Base-by-base conservation (phyloP, 2,329 filamentous ascomycete species). In the Mollisiaceae sp. region DNA sequence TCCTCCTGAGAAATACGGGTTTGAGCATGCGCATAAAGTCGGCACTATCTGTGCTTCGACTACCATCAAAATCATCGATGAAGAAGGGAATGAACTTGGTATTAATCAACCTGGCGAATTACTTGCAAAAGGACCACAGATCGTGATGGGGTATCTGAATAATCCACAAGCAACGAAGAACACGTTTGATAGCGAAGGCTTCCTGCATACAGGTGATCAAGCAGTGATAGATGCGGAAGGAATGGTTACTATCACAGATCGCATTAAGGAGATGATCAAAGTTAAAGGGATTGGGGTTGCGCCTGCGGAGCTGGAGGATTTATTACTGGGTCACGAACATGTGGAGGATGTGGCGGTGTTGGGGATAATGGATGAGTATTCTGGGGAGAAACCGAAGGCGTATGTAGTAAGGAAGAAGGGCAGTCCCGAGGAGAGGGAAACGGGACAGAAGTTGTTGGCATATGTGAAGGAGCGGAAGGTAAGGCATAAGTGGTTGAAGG, bases 121-220 rank as follows among this genome's bases (percentile, higher is more conserved):
- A 27, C 91, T 88, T 86, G 81, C 94, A 2, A 82, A 85, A 1
- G 90, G 85, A 0, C 91, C 91, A 2, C 92, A 87, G 52, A 80
- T 94, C 55, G 89, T 93, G 85, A 88, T 87, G 68, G 89, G 90
- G 4, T 95, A 95, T 78, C 93, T 91, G 89, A 81, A 82, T 45
- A 73, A 72, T 47, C 63, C 64, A 36, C 56, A 67, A 12, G 71
- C 72, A 4, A 73, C 67, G 4, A 65, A 41, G 18, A 36, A 60
- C 2, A 70, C 68, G 12, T 72, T 69, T 71, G 94, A 92, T 1
- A 78, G 86, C 1, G 89, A 91, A 64, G 86, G 89, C 0, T 92
- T 88, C 87, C 79, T 92, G 68, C 86, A 86, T 72, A 91, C 89
- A 0, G 90, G 90, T 1, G 90, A 92, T 72, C 68, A 88, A 75